phyloP scores from a whole-genome alignment of 805 yeast species.

The Peterozyma toletana region DNA sequence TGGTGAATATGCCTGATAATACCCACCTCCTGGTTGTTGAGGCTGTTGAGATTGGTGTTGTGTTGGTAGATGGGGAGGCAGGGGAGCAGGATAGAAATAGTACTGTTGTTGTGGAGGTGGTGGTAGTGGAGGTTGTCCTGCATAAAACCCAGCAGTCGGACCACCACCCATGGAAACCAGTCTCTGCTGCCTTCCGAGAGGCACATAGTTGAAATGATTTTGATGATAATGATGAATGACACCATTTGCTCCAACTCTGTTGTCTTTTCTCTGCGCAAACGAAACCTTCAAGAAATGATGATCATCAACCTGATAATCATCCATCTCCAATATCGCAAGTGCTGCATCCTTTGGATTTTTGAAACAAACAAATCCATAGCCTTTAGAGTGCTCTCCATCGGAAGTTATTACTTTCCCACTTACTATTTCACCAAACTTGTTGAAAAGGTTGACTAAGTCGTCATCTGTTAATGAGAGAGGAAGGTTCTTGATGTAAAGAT shows the following conservation, averaged over 20 bases:
- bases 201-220: constrained; percentile 17
- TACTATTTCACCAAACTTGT: constrained; percentile 40
- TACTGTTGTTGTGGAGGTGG: neutral
- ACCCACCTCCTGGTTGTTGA: constrained; percentile 1
- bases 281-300: constrained; percentile 59
- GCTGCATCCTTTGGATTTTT: constrained; percentile 60
- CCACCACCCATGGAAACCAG: neutral
- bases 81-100: neutral
- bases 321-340: constrained; percentile 59
- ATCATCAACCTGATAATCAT: constrained; percentile 38
- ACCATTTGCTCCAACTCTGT: constrained; percentile 29
- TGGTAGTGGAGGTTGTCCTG: neutral
- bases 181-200: neutral
- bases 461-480: constrained; percentile 50
- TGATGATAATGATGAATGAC: constrained; percentile 26
- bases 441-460: constrained; percentile 36
- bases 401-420: constrained; percentile 51
- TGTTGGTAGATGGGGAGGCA: constrained; percentile 6
- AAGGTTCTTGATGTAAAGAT: constrained; percentile 63
- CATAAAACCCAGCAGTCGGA: neutral
- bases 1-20: neutral
- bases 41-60: constrained; percentile 7
- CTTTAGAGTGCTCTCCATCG: constrained; percentile 48
- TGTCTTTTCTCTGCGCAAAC: constrained; percentile 70
- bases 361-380: constrained; percentile 79